Evolutionary conservation across 441 rosid genomes (phyloP), one percentile per base, ranked within the genome.

Genomic region (Erodium moschatum): DNA sequence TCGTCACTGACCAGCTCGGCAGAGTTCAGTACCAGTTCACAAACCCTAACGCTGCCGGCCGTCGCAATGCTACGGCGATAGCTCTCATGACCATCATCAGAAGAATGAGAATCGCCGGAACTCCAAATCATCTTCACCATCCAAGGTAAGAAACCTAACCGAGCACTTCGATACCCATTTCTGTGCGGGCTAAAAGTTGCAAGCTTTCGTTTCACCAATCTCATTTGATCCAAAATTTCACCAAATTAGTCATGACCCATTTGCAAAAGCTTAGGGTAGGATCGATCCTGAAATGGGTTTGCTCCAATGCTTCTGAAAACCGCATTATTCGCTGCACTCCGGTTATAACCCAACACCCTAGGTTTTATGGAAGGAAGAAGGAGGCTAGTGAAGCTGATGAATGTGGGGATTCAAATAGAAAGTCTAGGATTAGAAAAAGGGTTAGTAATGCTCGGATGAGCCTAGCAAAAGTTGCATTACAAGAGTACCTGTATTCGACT

Each of bases 401-500:
- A 40, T 6, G 12, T 40, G 46, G 12, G 5, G 12, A 40, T 40
- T 7, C 8, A 12, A 8, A 40, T 7, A 8, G 46, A 10, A 40
- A 10, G 46, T 0, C 8, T 40, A 7, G 2, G 10, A 5, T 6
- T 40, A 10, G 5, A 10, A 40, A 10, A 10, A 4, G 46, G 46
- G 2, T 40, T 40, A 0, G 12, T 4, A 0, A 0, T 50, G 56
- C 1, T 1, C 16, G 56, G 56, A 0, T 6, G 56, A 4, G n/a
- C 12, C 56, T 1, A 67, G 96, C 89, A 4, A 83, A 88, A 76
- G 85, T 79, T 73, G 96, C 89, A 16, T 74, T 92, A 64, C 64
- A 82, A 3, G 95, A 90, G 62, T 92, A 87, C 76, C 80, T 92
- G 66, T 85, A 88, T 73, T 74, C 67, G 58, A 92, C 91, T 62